Evolutionary conservation across 306 rosid species (phyloP).

Genomic region (Vachellia collinsii): DNA sequence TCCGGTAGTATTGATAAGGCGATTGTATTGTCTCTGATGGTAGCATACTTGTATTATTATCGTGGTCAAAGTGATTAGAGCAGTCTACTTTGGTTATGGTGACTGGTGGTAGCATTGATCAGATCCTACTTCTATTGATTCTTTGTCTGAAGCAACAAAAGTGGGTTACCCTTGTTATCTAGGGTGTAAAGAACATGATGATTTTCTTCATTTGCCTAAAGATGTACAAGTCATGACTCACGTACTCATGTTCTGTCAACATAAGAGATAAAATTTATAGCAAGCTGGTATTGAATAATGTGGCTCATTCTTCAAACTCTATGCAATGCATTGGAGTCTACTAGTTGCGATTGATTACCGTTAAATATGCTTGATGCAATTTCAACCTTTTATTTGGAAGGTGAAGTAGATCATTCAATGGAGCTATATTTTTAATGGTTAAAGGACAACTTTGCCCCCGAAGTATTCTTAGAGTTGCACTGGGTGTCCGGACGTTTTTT

Average conservation of each 20-base stretch:
- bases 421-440: not conserved
- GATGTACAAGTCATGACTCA: not conserved
- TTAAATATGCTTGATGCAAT: not conserved
- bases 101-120: not conserved
- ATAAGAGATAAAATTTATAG: not conserved
- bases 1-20: not conserved
- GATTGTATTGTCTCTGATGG: not conserved
- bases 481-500: no score
- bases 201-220: not conserved
- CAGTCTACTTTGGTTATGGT: not conserved
- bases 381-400: not conserved
- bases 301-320: not conserved
- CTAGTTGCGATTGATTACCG: not conserved
- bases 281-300: not conserved
- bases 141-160: not conserved
- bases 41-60: not conserved
- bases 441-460: no score
- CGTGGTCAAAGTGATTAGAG: not conserved
- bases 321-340: not conserved
- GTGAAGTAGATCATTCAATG: not conserved
- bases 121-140: not conserved
- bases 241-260: not conserved
- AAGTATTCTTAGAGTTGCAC: no score
- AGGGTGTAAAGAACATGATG: not conserved
- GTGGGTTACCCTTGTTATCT: not conserved